phyloP scores from a whole-genome alignment of 228 moss, liverwort and hornwort species.

The Sphagnum fallax region DNA sequence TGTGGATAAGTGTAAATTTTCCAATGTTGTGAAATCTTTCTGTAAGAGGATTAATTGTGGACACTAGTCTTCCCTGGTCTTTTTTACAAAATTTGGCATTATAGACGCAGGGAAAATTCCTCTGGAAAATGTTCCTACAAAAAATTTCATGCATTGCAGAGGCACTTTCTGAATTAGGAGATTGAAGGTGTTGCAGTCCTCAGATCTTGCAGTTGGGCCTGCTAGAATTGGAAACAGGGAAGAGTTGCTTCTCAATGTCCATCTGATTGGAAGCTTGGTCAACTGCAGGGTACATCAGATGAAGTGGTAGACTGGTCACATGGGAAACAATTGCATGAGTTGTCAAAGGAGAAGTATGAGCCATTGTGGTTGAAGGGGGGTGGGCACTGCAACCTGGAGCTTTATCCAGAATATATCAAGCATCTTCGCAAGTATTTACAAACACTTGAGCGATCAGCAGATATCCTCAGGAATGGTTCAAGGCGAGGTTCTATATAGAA shows the following conservation, averaged over 20 bases:
- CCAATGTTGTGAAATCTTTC: no score
- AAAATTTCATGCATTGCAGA: not conserved
- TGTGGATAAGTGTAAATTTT: not conserved
- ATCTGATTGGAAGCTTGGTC: not conserved
- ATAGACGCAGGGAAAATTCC: not conserved
- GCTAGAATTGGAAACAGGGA: not conserved
- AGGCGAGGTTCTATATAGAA: not conserved
- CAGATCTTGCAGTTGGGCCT: not conserved
- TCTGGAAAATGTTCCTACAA: not conserved
- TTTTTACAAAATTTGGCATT: not conserved
- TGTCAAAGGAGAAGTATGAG: slow-evolving; percentile 5
- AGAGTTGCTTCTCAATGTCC: not conserved
- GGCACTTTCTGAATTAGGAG: not conserved
- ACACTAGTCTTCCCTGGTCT: not conserved
- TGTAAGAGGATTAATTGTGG: not conserved
- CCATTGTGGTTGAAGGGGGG: slow-evolving; percentile 8
- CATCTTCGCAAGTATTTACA: slow-evolving; percentile 2
- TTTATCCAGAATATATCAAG: slow-evolving; percentile 5
- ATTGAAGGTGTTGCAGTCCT: not conserved
- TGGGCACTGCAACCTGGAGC: slow-evolving; percentile 4
- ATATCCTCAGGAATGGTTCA: not conserved
- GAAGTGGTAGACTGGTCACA: slow-evolving; percentile 18
- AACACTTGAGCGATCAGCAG: not conserved
- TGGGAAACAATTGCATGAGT: slow-evolving; percentile 2
- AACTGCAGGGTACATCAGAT: slow-evolving; percentile 55